Percentiles rank a stretch among this genome's conserved stretches.
Evolutionary conservation across 805 yeast genomes (phyloP).

Genomic region (Scheffersomyces amazonensis): DNA sequence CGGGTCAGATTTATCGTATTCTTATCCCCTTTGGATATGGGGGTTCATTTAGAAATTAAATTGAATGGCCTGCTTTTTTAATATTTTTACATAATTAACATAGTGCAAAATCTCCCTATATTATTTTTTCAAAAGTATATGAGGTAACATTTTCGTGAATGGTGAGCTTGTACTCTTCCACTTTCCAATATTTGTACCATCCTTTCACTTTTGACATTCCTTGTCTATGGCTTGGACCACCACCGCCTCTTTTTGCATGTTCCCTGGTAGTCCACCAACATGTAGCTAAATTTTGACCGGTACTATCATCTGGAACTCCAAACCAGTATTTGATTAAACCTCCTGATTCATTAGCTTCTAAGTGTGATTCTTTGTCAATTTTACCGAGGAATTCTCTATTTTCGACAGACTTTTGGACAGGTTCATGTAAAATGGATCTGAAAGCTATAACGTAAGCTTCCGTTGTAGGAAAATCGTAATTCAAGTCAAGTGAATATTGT

Average conservation of each 20-base stretch:
- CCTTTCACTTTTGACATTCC: constrained; percentile 25
- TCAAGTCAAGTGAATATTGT: constrained; percentile 9
- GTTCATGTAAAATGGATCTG: constrained; percentile 24
- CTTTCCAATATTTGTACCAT: constrained; percentile 35
- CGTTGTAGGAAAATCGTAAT: constrained; percentile 10
- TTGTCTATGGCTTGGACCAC: constrained; percentile 27
- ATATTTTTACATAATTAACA: no score
- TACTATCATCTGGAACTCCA: constrained; percentile 29
- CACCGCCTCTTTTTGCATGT: constrained; percentile 32
- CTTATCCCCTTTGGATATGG: no score
- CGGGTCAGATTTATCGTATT: no score
- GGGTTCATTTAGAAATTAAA: no score
- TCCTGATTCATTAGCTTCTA: constrained; percentile 4
- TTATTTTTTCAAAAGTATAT: background rate
- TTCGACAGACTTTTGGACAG: constrained; percentile 19
- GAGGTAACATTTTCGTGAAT: constrained; percentile 1
- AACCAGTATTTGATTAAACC: constrained; percentile 24
- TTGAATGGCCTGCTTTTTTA: no score
- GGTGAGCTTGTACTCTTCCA: constrained; percentile 28
- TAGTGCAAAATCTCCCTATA: no score
- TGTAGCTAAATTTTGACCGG: constrained; percentile 35
- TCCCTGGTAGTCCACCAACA: constrained; percentile 32
- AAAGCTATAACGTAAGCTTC: constrained; percentile 31
- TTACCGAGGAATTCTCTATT: constrained; percentile 22
- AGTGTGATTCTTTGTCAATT: constrained; percentile 30